Percentiles rank a stretch among this genome's conserved stretches.
Conservation (phyloP, 352 stramenopile genomes). For the Globisporangium acanthophoron region DNA sequence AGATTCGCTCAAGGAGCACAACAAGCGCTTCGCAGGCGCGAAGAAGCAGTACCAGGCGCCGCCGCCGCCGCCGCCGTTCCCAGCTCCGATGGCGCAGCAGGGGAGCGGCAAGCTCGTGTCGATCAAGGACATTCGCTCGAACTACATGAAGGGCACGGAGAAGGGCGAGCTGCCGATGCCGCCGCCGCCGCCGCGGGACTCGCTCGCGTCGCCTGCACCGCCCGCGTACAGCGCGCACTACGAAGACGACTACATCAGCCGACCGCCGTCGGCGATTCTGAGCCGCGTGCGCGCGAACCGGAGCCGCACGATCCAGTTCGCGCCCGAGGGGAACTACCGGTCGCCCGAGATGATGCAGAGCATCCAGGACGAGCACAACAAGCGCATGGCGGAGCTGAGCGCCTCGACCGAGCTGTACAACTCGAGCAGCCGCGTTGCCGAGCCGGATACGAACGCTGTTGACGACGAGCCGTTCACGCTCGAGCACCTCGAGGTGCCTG, state of each 20-base stretch:
- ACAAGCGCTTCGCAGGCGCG: constrained; percentile 5
- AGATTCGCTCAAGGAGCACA: constrained; percentile 1
- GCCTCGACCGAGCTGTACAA: constrained; percentile 5
- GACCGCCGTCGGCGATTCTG: constrained; percentile 36
- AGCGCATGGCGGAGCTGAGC: constrained; percentile 31
- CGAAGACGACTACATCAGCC: constrained; percentile 18
- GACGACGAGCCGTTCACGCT: constrained; percentile 13
- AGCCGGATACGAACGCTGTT: constrained; percentile 9
- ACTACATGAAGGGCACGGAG: constrained; percentile 12
- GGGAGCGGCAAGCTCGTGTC: constrained; percentile 29
- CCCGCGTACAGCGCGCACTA: background rate
- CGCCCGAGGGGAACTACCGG: constrained; percentile 25
- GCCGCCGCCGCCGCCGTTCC: background rate
- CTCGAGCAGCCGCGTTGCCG: constrained; percentile 4
- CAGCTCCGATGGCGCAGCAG: constrained; percentile 2
- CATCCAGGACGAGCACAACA: constrained; percentile 39
- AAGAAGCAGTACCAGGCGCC: constrained; percentile 8
- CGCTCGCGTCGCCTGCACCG: background rate
- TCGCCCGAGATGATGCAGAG: constrained; percentile 24
- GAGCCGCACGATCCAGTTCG: constrained; percentile 31
- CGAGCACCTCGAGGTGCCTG: constrained; percentile 9
- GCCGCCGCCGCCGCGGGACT: background rate
- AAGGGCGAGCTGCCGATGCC: constrained; percentile 8
- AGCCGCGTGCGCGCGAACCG: constrained; percentile 43
- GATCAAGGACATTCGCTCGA: constrained; percentile 27